A percentile compares a stretch with the other conserved stretches of the same genome.
Conservation (phyloP, 2,329 filamentous ascomycete genomes). For the Plectosphaerella cucumerina region DNA sequence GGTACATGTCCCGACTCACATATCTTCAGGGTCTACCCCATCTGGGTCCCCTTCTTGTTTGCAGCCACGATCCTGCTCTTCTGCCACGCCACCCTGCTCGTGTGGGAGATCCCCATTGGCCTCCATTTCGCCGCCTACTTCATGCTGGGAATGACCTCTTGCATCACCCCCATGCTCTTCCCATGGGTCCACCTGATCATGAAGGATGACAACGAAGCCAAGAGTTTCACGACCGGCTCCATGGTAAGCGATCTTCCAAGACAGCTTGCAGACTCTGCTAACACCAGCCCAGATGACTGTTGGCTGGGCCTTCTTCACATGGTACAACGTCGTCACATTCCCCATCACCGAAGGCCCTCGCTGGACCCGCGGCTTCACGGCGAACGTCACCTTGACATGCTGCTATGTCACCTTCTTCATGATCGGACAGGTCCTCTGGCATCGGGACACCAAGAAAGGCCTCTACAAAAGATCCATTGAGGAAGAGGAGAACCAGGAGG, state of each 20-base stretch:
- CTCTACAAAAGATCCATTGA: constrained; percentile 15
- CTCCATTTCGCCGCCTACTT: constrained; percentile 15
- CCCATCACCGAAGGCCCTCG: constrained; percentile 14
- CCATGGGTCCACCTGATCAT: constrained; percentile 17
- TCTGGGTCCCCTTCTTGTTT: constrained; percentile 22
- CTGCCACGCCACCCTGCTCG: constrained; percentile 13
- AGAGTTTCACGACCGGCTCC: constrained; percentile 17
- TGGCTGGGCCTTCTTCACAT: constrained; percentile 18
- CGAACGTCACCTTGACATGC: constrained; percentile 16
- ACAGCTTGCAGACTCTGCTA: neutral
- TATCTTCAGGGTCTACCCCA: constrained; percentile 16
- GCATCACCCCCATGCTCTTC: constrained; percentile 18
- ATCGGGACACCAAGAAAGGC: constrained; percentile 19
- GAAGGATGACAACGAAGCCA: constrained; percentile 15
- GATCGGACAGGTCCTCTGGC: constrained; percentile 24
- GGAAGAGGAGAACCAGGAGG: constrained; percentile 17
- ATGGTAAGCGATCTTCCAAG: constrained; percentile 12
- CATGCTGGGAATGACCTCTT: constrained; percentile 15
- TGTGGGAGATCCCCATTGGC: constrained; percentile 17
- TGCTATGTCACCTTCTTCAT: constrained; percentile 24
- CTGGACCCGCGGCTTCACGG: constrained; percentile 18
- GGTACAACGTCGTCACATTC: constrained; percentile 17
- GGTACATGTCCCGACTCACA: neutral
- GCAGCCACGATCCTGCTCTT: constrained; percentile 16
- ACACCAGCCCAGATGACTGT: constrained; percentile 22